Base-by-base conservation (phyloP, 2,329 filamentous ascomycete genomes). In the Diaporthe vexans region DNA sequence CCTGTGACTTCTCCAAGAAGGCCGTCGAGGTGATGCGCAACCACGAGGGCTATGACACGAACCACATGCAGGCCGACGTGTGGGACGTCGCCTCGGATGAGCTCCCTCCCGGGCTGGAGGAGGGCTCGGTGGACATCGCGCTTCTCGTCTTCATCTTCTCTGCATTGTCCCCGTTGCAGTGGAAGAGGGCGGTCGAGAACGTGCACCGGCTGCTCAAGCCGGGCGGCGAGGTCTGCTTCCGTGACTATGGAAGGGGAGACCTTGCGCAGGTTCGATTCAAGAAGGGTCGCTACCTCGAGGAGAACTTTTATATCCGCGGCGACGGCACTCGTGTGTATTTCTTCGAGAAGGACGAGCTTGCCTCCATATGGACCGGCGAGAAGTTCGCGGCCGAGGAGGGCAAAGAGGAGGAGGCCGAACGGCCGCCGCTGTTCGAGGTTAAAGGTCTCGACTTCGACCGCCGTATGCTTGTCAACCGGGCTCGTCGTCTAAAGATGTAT, bases 101-200 rank as follows among this genome's bases (percentile, higher is more conserved):
- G 56, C 86, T 98, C 9, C 96, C 97, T 8, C 94, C 94, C 1
- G 94, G 91, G 1, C 85, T 99, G 21, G 86, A 86, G 67, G 92
- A 95, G 79, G 92, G 88, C n/a, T 94, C 91, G 74, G 95, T 98
- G 75, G 96, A 99, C 83, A 91, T 98, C 52, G 94, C 97, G 51
- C 88, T 99, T 71, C 91, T 99, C 89, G 95, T 99, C 75, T 99
- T 99, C 86, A 96, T 98, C 81, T 98, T 99, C 87, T 98, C 95
- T 24, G 97, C 97, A 2, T 86, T 99, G 61, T 92, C 93, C 46
- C 97, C 97, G 0, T 82, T 84, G 63, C 95, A 99, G 83, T 99
- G 97, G 97, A 86, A 88, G 65, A 90, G 91, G 81, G 95, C 95
- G 17, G 91, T 98, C 52, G 86, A 88, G 74, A 99, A 98, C 81